These are phyloP conservation scores for Coniochaeta sp. DNA, from an alignment of 2,329 filamentous ascomycete genomes.

Conservation along the genomic window DNA sequence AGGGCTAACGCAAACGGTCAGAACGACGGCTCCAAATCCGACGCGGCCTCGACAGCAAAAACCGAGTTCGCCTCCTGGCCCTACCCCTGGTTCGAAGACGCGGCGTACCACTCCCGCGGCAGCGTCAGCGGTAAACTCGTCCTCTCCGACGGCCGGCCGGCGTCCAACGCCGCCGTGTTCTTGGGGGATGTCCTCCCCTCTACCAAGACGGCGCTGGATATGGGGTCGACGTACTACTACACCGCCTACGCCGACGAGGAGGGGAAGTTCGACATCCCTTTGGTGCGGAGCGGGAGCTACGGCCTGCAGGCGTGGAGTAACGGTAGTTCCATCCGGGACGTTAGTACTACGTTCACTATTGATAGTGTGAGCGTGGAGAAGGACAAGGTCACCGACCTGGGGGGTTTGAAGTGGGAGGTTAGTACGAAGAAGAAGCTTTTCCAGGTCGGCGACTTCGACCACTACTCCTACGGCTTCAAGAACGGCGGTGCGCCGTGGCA, in stretches of 20 bases:
- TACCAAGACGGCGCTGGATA: slow-evolving; percentile 36
- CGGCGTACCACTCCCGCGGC: slow-evolving; percentile 40
- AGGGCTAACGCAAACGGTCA: slow-evolving; percentile 10
- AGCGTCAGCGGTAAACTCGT: slow-evolving; percentile 33
- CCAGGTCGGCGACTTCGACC: slow-evolving; percentile 41
- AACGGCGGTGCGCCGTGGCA: slow-evolving; percentile 33
- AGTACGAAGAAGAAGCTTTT: slow-evolving; percentile 33
- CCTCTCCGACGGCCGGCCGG: slow-evolving; percentile 40
- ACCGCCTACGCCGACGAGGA: slow-evolving; percentile 33
- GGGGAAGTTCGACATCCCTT: slow-evolving; percentile 33
- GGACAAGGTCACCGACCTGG: slow-evolving; percentile 27
- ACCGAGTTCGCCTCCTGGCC: slow-evolving; percentile 37
- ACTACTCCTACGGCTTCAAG: slow-evolving; percentile 34
- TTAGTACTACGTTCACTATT: slow-evolving; percentile 34
- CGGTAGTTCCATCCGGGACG: slow-evolving; percentile 33
- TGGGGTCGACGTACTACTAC: slow-evolving; percentile 42
- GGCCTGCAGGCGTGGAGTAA: slow-evolving; percentile 44
- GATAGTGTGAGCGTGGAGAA: slow-evolving; percentile 31
- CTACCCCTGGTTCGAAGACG: slow-evolving; percentile 39
- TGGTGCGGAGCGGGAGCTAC: slow-evolving; percentile 37
- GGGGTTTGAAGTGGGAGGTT: slow-evolving; percentile 31
- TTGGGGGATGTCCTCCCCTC: slow-evolving; percentile 37
- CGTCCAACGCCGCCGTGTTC: slow-evolving; percentile 39
- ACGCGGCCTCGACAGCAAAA: slow-evolving; percentile 30
- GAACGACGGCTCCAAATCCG: slow-evolving; percentile 38